phyloP scores from a whole-genome alignment of 2,329 filamentous ascomycete genomes.

The Sphaerostilbella broomeana region DNA sequence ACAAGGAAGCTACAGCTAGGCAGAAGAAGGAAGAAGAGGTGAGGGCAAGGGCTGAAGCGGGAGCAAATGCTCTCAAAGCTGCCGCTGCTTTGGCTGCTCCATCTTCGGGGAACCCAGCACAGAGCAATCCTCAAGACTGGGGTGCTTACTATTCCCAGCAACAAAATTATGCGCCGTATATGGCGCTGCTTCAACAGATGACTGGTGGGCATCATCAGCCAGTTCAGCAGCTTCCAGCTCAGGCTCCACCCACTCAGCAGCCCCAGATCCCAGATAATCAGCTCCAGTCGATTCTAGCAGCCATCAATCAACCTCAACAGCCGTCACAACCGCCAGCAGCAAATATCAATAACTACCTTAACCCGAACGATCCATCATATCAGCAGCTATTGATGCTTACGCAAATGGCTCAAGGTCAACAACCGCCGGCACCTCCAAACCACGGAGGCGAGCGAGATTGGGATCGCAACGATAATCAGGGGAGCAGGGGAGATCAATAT shows the following conservation, averaged over 20 bases:
- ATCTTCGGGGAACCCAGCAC: conserved; percentile 4
- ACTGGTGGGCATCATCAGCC: conserved; percentile 28
- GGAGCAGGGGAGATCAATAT: conserved; percentile 26
- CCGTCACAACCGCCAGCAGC: conserved; percentile 15
- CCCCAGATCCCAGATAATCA: conserved; percentile 31
- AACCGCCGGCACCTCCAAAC: conserved; percentile 18
- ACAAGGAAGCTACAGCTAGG: conserved; percentile 32
- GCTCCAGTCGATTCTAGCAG: conserved; percentile 38
- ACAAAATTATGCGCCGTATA: conserved; percentile 33
- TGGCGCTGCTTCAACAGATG: conserved; percentile 37
- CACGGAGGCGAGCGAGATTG: conserved; percentile 30
- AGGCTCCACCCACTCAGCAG: conserved; percentile 16
- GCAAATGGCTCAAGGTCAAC: conserved; percentile 31
- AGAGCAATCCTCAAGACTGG: conserved; percentile 22
- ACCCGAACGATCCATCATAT: conserved; percentile 35
- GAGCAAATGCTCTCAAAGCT: conserved; percentile 25
- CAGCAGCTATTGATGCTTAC: conserved; percentile 34
- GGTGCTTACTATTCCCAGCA: conserved; percentile 23
- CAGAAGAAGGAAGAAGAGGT: conserved; percentile 35
- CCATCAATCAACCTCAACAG: conserved; percentile 33
- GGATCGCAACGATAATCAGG: conserved; percentile 27
- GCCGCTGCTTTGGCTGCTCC: conserved; percentile 17
- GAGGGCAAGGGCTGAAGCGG: conserved; percentile 27
- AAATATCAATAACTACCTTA: conserved; percentile 23
- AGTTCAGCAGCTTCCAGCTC: conserved; percentile 12